Conservation (phyloP, 1,284 basidiomycete species). For the Wolfiporia cocos region DNA sequence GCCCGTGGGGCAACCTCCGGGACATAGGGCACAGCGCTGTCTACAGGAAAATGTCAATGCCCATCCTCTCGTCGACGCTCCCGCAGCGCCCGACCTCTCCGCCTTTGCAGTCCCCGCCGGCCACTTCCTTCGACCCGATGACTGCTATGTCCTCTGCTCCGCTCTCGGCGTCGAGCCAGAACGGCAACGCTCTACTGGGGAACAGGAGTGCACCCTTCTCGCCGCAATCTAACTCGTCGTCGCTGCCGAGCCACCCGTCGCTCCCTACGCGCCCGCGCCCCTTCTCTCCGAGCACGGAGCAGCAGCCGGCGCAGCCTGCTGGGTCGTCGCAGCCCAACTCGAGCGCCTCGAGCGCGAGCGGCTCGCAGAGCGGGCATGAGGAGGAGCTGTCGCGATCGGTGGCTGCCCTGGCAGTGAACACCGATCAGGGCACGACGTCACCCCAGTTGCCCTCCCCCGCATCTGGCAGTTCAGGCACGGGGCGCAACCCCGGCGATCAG, state of each 20-base stretch:
- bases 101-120: constrained; percentile 15
- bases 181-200: constrained; percentile 16
- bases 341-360: constrained; percentile 31
- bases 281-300: constrained; percentile 25
- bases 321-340: constrained; percentile 26
- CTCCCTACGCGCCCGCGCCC: constrained; percentile 28
- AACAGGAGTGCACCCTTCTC: constrained; percentile 25
- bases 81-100: constrained; percentile 22
- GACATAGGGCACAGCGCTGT: constrained; percentile 24
- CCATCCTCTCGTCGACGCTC: constrained; percentile 16
- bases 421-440: constrained; percentile 39
- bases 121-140: constrained; percentile 13
- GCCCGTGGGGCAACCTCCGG: constrained; percentile 22
- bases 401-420: constrained; percentile 44
- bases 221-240: constrained; percentile 22
- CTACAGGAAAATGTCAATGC: constrained; percentile 25
- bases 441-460: constrained; percentile 40
- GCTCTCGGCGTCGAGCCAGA: constrained; percentile 16
- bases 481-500: constrained; percentile 74
- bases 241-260: constrained; percentile 25
- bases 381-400: constrained; percentile 38
- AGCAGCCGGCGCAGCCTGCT: constrained; percentile 8
- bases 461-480: constrained; percentile 34
- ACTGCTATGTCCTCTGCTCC: constrained; percentile 14
- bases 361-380: constrained; percentile 32